Conservation (phyloP, 257 asterid species). For the Ligustrum vulgare region DNA sequence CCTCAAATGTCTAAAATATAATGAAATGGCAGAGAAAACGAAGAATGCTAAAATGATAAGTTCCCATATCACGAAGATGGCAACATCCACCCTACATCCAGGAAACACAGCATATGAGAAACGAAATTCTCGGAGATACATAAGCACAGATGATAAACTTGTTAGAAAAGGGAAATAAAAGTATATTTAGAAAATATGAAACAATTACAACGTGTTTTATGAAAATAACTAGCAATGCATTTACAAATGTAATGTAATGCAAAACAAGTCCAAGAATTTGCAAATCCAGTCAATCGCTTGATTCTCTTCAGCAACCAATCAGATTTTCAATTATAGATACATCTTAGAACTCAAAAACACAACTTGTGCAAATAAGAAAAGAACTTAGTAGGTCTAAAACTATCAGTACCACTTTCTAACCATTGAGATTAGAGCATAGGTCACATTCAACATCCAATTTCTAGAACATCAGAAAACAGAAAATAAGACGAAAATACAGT, state of each 20-base stretch:
- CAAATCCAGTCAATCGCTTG: not conserved
- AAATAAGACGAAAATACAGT: not conserved
- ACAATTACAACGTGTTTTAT: slow-evolving; percentile 20
- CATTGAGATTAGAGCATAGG: not conserved
- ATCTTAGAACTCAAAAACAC: not conserved
- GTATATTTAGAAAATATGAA: slow-evolving; percentile 27
- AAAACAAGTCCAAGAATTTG: not conserved
- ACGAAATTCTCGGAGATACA: not conserved
- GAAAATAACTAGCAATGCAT: not conserved
- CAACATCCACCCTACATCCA: slow-evolving; percentile 80
- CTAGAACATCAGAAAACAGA: not conserved
- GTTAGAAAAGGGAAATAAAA: slow-evolving; percentile 21
- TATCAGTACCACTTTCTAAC: slow-evolving; percentile 19
- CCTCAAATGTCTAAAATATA: slow-evolving; percentile 70
- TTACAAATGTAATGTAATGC: slow-evolving; percentile 48
- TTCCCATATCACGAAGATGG: slow-evolving; percentile 81
- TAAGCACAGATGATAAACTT: slow-evolving; percentile 21
- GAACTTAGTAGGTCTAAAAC: not conserved
- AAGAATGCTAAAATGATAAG: slow-evolving; percentile 71
- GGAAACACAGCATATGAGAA: not conserved
- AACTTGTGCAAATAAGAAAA: slow-evolving; percentile 17
- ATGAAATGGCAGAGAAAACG: slow-evolving; percentile 76
- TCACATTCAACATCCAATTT: not conserved
- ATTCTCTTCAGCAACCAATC: not conserved
- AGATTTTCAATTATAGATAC: not conserved